These are phyloP conservation scores for Vitis cinerea DNA, from an alignment of 164 flowering plant genomes.

Conservation along the genomic window DNA sequence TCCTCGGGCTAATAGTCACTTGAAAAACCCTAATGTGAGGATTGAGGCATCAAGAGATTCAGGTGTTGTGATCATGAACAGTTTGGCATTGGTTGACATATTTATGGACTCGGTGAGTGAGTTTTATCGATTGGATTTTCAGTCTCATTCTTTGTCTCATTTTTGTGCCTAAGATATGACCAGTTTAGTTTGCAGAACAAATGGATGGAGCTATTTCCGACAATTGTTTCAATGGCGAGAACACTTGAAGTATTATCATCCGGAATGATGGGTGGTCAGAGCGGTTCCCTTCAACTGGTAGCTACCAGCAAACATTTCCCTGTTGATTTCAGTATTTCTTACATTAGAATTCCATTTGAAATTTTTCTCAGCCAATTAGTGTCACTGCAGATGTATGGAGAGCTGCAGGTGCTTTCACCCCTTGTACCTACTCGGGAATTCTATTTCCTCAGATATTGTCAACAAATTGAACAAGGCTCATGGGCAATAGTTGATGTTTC, in stretches of 20 bases:
- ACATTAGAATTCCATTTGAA: background rate
- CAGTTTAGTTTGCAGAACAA: constrained; percentile 37
- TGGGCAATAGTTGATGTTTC: constrained; percentile 57
- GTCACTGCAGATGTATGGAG: constrained; percentile 44
- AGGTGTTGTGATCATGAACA: constrained; percentile 50
- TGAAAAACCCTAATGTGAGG: constrained; percentile 37
- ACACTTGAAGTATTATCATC: constrained; percentile 51
- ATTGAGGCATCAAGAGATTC: constrained; percentile 55
- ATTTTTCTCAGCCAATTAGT: background rate
- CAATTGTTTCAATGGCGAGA: constrained; percentile 46
- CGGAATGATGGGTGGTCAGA: constrained; percentile 33
- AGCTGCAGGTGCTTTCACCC: constrained; percentile 46
- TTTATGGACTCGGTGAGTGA: constrained; percentile 50
- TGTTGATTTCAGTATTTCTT: background rate
- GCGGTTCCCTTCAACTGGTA: constrained; percentile 51
- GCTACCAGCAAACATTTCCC: background rate
- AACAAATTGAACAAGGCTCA: constrained; percentile 43
- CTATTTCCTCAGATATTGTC: constrained; percentile 45
- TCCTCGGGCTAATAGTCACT: constrained; percentile 29
- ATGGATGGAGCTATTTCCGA: constrained; percentile 53
- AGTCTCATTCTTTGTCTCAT: background rate
- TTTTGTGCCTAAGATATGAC: background rate
- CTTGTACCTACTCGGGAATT: constrained; percentile 39
- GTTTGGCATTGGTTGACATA: constrained; percentile 47
- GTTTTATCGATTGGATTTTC: background rate